A percentile compares a stretch with the other conserved stretches of the same genome.
phyloP scores from a whole-genome alignment of 1,139 yeast species.

The Blastobotrys raffinosifermentans region DNA sequence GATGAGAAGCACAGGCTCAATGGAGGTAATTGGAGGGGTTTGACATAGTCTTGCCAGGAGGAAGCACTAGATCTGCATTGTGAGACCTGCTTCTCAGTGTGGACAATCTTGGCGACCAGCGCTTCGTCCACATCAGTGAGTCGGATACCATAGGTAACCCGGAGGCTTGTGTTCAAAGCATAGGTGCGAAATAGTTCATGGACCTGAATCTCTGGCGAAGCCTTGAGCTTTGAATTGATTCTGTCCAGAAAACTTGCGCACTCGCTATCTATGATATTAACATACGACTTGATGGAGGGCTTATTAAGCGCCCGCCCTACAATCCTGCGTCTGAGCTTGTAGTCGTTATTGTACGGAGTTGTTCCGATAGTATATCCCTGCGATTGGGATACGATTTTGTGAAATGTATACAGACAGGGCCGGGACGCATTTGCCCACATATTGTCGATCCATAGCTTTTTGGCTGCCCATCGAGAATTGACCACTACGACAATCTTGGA shows the following conservation, averaged over 20 bases:
- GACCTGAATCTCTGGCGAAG: constrained; percentile 38
- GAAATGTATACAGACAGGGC: constrained; percentile 64
- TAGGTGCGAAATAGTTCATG: constrained; percentile 45
- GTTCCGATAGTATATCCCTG: constrained; percentile 66
- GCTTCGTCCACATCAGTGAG: constrained; percentile 40
- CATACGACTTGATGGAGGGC: constrained; percentile 30
- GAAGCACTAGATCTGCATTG: constrained; percentile 58
- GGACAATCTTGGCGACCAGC: constrained; percentile 50
- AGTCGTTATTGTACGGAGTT: constrained; percentile 59
- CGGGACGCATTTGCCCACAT: constrained; percentile 57
- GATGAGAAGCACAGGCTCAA: constrained; percentile 24
- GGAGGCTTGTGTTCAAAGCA: constrained; percentile 52
- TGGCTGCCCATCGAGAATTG: constrained; percentile 52
- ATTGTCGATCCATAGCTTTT: constrained; percentile 49
- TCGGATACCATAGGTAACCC: constrained; percentile 54
- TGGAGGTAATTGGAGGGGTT: constrained; percentile 40
- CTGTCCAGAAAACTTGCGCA: constrained; percentile 30
- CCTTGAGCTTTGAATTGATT: constrained; percentile 15
- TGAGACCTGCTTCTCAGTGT: constrained; percentile 60
- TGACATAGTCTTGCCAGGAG: constrained; percentile 57
- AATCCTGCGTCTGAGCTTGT: constrained; percentile 47
- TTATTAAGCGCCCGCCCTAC: constrained; percentile 47
- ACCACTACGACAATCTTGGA: constrained; percentile 53
- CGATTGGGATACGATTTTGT: constrained; percentile 53
- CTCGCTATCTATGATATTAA: constrained; percentile 42